Conservation (phyloP, 805 yeast genomes). For the Ogataea trehaloabstinens region DNA sequence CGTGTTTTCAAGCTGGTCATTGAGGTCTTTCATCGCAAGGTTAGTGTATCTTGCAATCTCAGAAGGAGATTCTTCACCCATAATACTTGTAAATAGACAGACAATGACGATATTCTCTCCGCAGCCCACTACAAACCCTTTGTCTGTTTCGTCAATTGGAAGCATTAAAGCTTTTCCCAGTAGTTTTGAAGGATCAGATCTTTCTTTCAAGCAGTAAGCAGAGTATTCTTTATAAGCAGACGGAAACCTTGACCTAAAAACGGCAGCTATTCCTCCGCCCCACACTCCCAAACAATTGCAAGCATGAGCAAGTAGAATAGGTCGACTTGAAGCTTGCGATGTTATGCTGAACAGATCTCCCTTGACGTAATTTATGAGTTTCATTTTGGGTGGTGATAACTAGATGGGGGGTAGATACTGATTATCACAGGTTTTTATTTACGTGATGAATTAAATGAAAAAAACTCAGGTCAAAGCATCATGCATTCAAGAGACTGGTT, state of each 20-base stretch:
- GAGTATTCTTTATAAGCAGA: conserved; percentile 50
- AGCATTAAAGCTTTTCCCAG: conserved; percentile 57
- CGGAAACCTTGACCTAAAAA: conserved; percentile 54
- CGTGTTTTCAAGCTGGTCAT: conserved; percentile 32
- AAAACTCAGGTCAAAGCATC: conserved; percentile 1
- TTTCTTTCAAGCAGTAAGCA: conserved; percentile 36
- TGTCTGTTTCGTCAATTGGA: conserved; percentile 31
- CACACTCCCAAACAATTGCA: conserved; percentile 78
- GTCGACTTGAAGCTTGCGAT: conserved; percentile 23
- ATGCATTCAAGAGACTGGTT: too few relatives aligned
- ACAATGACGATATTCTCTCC: conserved; percentile 41
- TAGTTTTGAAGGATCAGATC: conserved; percentile 29
- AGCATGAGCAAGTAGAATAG: conserved; percentile 65
- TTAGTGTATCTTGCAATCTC: conserved; percentile 53
- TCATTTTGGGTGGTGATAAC: too few relatives aligned
- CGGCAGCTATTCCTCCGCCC: conserved; percentile 83
- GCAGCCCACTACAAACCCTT: conserved; percentile 28
- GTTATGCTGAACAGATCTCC: conserved; percentile 55
- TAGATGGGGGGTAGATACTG: neutral
- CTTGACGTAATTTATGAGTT: conserved; percentile 39
- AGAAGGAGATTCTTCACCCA: conserved; percentile 45
- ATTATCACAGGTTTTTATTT: conserved; percentile 1
- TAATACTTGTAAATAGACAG: conserved; percentile 70
- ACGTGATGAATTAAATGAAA: neutral
- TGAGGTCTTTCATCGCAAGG: conserved; percentile 47